These are phyloP conservation scores for Leccinum olivaceoglutinosum DNA, from an alignment of 1,284 basidiomycete species.

Conservation along the genomic window DNA sequence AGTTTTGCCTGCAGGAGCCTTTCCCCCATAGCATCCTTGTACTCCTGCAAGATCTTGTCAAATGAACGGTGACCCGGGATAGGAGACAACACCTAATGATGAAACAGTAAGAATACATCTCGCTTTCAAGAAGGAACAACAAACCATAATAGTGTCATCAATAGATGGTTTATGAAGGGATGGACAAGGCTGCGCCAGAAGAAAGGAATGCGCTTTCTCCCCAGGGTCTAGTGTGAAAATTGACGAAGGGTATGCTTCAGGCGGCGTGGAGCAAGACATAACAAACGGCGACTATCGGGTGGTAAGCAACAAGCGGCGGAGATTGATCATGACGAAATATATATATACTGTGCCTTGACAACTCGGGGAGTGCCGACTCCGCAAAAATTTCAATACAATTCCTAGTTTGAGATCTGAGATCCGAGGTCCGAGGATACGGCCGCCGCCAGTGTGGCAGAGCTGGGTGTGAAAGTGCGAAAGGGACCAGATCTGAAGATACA, in stretches of 20 bases:
- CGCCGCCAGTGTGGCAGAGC: background rate
- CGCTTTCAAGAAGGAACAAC: background rate
- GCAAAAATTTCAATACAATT: background rate
- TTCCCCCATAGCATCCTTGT: background rate
- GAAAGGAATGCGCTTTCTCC: background rate
- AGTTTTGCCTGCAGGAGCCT: background rate
- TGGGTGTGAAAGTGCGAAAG: background rate
- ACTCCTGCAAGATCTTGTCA: background rate
- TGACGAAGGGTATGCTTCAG: background rate
- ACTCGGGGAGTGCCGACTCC: background rate
- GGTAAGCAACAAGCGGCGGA: background rate
- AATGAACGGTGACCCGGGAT: background rate
- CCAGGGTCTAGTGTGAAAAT: background rate
- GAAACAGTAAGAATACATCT: background rate
- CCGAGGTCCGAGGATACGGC: background rate
- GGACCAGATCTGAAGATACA: background rate
- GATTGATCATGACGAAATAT: background rate
- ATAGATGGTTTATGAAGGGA: background rate
- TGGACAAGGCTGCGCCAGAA: background rate
- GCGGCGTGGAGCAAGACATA: background rate
- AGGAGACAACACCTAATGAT: background rate
- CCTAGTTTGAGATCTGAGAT: background rate
- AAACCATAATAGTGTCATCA: background rate
- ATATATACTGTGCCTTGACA: background rate
- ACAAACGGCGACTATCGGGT: background rate